These are phyloP conservation scores for Colletotrichum karsti DNA, from an alignment of 2,329 filamentous ascomycete genomes.

Conservation along the genomic window DNA sequence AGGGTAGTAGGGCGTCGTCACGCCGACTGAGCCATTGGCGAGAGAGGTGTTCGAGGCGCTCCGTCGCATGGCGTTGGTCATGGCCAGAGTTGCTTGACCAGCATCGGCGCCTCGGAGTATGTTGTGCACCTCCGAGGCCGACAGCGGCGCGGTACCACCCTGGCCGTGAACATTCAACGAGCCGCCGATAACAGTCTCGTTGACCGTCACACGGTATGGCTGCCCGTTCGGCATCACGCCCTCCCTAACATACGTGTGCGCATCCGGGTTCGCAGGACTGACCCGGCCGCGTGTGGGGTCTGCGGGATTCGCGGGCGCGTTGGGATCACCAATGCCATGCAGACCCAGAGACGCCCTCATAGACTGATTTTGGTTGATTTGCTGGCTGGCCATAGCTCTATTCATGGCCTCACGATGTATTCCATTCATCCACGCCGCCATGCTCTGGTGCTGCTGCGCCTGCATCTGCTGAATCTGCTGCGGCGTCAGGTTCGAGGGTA, in stretches of 20 bases:
- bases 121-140: conserved; percentile 53
- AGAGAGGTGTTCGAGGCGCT: conserved; percentile 57
- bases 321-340: conserved; percentile 48
- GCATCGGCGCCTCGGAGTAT: conserved; percentile 56
- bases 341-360: conserved; percentile 48
- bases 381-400: conserved; percentile 50
- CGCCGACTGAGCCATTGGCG: conserved; percentile 48
- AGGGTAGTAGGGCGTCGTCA: conserved; percentile 50
- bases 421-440: conserved; percentile 55
- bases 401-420: conserved; percentile 56
- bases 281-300: conserved; percentile 36
- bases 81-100: conserved; percentile 49
- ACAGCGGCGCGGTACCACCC: conserved; percentile 35
- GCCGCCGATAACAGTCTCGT: conserved; percentile 26
- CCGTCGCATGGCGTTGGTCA: conserved; percentile 59
- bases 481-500: conserved; percentile 31
- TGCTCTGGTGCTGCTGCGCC: conserved; percentile 47
- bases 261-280: conserved; percentile 36
- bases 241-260: conserved; percentile 27
- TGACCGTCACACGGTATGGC: conserved; percentile 30
- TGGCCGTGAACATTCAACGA: conserved; percentile 10
- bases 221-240: conserved; percentile 28
- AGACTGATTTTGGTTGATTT: conserved; percentile 53
- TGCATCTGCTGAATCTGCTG: conserved; percentile 32
- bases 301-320: conserved; percentile 30